Base-by-base conservation (phyloP, 768 basidiomycete species). In the Xerocomellus intermedius region DNA sequence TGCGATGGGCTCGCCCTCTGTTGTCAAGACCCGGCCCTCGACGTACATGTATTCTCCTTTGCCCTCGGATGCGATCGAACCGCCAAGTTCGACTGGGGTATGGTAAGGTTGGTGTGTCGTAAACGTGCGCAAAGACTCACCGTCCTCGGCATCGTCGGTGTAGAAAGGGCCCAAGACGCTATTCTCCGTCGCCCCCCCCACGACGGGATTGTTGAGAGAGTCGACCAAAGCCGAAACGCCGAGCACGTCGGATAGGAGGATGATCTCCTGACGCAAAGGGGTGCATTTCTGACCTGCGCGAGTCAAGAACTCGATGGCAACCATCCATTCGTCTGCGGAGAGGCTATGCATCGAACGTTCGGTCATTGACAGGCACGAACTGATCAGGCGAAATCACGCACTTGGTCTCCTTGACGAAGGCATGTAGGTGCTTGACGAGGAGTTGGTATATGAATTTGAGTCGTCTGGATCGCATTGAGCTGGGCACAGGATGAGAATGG, bases 261-360 rank as follows among this genome's bases (percentile, higher is more conserved):
- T 91, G 68, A 89, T 89, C 66, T 94, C 91, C 74, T 82, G 82
- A 32, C 83, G 82, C 48, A 89, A 68, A 33, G 83, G 79, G 0
- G 86, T 83, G 69, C 84, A 91, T 56, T 72, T 89, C 69, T 94
- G 77, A 8, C 92, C 92, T 0, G 79, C 81, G 8, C 76, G 74
- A 0, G 91, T 94, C 55, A 94, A 73, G 72, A 94, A 94, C 54
- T 87, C 69, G 62, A 94, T 85, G 2, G 89, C 77, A 17, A 78
- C 69, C 86, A 86, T 86, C 92, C 92, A 94, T 75, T 94, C 92
- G 3, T 92, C 87, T 1, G 84, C 87, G 17, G 91, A 90, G 48
- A 94, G 70, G 54, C 80, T 82, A 36, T 48, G 10, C 12, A 39
- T 9, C 17, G 6, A 43, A 35, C 8, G 22, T n/a, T 58, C n/a